Evolutionary conservation across 352 stramenopile genomes (phyloP), one percentile per base, ranked within the genome.

Genomic region (Pythium oligandrum): DNA sequence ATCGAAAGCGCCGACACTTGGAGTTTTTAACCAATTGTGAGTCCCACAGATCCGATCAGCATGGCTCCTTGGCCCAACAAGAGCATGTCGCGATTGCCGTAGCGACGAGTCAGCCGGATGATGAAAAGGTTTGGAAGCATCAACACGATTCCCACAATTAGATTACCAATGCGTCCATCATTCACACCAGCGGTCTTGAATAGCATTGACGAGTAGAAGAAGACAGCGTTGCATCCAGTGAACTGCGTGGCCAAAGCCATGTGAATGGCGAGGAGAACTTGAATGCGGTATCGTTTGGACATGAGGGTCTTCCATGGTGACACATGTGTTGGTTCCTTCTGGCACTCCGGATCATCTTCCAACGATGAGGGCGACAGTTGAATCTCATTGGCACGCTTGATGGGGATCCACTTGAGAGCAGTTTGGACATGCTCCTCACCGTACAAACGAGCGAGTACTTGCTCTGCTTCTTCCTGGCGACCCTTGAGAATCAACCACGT

Each of bases 171-270:
- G 38, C 79, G 79, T 40, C 66, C 63, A 46, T 88, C 79, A 0
- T 58, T 50, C 37, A 90, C 69, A 4, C 78, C 78, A 6, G 76
- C 75, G 34, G 75, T 56, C 32, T 70, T 78, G 48, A 88, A 90
- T 11, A 88, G 61, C 4, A 59, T 59, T 11, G 72, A 84, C 31
- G 79, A 88, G 57, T 90, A 90, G 51, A 84, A 78, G 56, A 86
- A 88, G 8, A 88, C 71, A 34, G 73, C 79, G 48, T 84, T 90
- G 64, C 87, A 68, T 32, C 75, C 78, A 1, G 71, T 78, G 40
- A 89, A 68, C 46, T 87, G 78, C 49, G 83, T 71, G 0, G 68
- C 57, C 8, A 60, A 55, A 5, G 65, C 64, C 31, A 87, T 57
- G 4, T 61, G 67, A 43, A 83, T 71, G 0, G 74, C 74, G 11